Evolutionary conservation across 768 basidiomycete species (phyloP).

Genomic region (Trametes elegans): DNA sequence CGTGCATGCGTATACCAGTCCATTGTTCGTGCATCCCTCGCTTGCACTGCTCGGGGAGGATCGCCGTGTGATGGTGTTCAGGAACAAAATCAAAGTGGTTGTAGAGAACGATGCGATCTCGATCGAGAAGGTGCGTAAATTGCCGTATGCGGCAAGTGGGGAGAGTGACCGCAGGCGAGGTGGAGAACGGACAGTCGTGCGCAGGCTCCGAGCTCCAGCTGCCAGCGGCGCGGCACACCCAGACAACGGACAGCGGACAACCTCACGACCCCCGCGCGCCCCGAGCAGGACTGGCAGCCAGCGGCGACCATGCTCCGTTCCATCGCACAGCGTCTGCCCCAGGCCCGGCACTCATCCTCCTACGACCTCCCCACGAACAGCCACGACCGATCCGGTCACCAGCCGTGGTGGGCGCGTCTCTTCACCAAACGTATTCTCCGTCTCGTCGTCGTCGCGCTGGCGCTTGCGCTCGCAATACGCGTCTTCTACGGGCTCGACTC

Average conservation of each 20-base stretch:
- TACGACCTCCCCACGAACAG: slow-evolving; percentile 10
- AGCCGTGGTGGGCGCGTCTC: slow-evolving; percentile 7
- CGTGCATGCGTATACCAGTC: too few species aligned
- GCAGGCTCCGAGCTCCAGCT: not conserved
- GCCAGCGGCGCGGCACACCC: not conserved
- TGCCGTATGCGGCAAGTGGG: too few species aligned
- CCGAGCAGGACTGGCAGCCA: not conserved
- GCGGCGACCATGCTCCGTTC: slow-evolving; percentile 14
- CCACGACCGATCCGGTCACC: not conserved
- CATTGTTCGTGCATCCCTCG: too few species aligned
- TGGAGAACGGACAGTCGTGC: too few species aligned
- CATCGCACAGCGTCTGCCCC: not conserved
- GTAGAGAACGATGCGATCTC: too few species aligned
- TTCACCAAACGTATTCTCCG: slow-evolving; percentile 9
- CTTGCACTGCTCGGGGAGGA: too few species aligned
- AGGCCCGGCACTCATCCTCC: not conserved
- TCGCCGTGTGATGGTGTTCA: too few species aligned
- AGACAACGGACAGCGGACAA: not conserved
- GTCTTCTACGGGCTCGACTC: slow-evolving; percentile 4
- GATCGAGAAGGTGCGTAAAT: too few species aligned
- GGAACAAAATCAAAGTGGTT: too few species aligned
- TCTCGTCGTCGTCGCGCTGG: not conserved
- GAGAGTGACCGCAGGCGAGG: too few species aligned
- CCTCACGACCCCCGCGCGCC: not conserved
- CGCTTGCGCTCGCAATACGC: not conserved